phyloP scores from a whole-genome alignment of 1,284 basidiomycete species.

The Abortiporus biennis region DNA sequence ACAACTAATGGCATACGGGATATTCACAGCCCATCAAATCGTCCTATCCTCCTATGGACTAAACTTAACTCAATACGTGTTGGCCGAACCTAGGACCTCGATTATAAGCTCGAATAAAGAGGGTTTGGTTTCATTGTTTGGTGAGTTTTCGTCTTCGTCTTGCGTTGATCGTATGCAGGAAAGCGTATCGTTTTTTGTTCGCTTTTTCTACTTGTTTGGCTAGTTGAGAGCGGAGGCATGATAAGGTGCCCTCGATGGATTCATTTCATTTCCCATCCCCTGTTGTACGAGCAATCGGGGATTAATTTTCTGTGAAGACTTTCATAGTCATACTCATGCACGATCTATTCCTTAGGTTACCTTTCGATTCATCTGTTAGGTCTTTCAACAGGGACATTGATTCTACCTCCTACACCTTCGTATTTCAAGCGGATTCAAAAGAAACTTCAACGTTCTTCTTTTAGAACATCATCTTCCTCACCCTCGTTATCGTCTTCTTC shows the following conservation, averaged over 20 bases:
- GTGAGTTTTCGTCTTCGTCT: slow-evolving; percentile 31
- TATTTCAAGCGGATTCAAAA: slow-evolving; percentile 46
- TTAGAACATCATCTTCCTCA: no score
- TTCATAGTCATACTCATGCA: neutral
- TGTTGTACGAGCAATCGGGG: no score
- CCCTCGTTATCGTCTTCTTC: no score
- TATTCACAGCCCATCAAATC: slow-evolving; percentile 59
- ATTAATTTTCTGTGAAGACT: neutral
- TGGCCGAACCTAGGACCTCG: slow-evolving; percentile 54
- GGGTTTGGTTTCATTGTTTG: slow-evolving; percentile 77
- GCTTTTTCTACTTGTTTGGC: no score
- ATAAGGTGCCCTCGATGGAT: no score
- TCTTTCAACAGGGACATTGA: slow-evolving; percentile 73
- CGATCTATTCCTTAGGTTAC: slow-evolving; percentile 58
- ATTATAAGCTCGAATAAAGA: slow-evolving; percentile 88
- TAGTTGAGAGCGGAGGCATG: no score
- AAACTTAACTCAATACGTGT: slow-evolving; percentile 60
- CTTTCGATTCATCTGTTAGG: slow-evolving; percentile 87
- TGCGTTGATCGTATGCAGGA: no score
- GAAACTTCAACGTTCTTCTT: slow-evolving; percentile 12
- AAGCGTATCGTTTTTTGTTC: no score
- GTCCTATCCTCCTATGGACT: slow-evolving; percentile 46
- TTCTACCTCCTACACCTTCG: slow-evolving; percentile 74
- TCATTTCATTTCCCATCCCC: no score
- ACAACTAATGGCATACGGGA: neutral